Evolutionary conservation across 2,329 filamentous ascomycete species (phyloP).

Genomic region (Epichloe baconii): DNA sequence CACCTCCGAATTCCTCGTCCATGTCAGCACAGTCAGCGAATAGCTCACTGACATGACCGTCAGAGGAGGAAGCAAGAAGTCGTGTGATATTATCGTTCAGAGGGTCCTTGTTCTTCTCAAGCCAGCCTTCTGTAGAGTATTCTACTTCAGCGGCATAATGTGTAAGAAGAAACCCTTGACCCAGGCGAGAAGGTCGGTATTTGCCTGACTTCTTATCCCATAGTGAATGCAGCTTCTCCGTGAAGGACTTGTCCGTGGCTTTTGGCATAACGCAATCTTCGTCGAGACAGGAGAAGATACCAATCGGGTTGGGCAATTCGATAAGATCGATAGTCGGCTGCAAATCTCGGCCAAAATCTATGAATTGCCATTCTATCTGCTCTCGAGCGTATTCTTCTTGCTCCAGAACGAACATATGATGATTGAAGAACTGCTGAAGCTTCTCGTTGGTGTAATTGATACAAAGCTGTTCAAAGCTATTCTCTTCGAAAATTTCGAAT

Average conservation of each 20-base stretch:
- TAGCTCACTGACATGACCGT: slow-evolving; percentile 70
- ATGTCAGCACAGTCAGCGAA: slow-evolving; percentile 79
- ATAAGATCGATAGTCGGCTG: slow-evolving; percentile 98
- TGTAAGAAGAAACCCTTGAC: slow-evolving; percentile 87
- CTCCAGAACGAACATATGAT: slow-evolving; percentile 98
- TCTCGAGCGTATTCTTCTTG: slow-evolving; percentile 96
- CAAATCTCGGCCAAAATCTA: slow-evolving; percentile 92
- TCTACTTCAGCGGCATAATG: slow-evolving; percentile 98
- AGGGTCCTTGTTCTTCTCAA: slow-evolving; percentile 98
- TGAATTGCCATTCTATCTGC: slow-evolving; percentile 99
- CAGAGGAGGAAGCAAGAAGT: slow-evolving; percentile 66
- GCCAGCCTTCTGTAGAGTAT: slow-evolving; percentile 87
- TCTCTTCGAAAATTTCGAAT: slow-evolving; percentile 96
- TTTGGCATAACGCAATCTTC: slow-evolving; percentile 99
- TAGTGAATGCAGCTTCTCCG: slow-evolving; percentile 88
- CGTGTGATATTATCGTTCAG: slow-evolving; percentile 94
- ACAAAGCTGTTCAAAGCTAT: slow-evolving; percentile 97
- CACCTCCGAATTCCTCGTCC: slow-evolving; percentile 58
- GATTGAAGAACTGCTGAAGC: slow-evolving; percentile 98
- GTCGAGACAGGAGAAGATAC: slow-evolving; percentile 95
- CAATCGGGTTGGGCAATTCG: slow-evolving; percentile 89
- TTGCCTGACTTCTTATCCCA: slow-evolving; percentile 96
- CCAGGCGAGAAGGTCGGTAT: slow-evolving; percentile 77
- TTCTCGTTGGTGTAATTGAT: slow-evolving; percentile 99
- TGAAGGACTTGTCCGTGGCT: slow-evolving; percentile 92